Conservation (phyloP, 495 filamentous ascomycete genomes). For the Penicillium daleae region DNA sequence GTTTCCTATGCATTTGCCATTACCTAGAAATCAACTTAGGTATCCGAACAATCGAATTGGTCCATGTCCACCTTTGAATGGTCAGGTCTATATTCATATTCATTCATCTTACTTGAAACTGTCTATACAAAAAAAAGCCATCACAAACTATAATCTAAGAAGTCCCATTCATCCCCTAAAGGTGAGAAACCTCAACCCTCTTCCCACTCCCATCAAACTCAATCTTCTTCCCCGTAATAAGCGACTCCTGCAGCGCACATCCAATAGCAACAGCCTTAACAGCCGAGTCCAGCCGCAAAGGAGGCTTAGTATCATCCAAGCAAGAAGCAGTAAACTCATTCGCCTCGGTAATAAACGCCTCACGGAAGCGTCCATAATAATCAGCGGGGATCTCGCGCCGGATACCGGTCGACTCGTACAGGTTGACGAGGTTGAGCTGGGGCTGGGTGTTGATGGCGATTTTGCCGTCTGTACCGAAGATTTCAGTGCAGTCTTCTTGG, state of each 20-base stretch:
- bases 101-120: too few relatives aligned
- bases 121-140: not conserved
- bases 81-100: too few relatives aligned
- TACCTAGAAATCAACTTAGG: too few relatives aligned
- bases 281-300: slow-evolving; percentile 43
- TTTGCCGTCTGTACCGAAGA: slow-evolving; percentile 61
- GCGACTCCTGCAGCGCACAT: slow-evolving; percentile 39
- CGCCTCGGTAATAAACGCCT: slow-evolving; percentile 61
- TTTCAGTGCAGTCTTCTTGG: slow-evolving; percentile 59
- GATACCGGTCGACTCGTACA: slow-evolving; percentile 49
- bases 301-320: slow-evolving; percentile 53
- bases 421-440: slow-evolving; percentile 50
- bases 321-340: slow-evolving; percentile 58
- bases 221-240: slow-evolving; percentile 42
- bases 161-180: slow-evolving; percentile 4
- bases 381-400: slow-evolving; percentile 55
- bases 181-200: slow-evolving; percentile 23
- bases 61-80: too few relatives aligned
- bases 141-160: not conserved
- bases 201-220: slow-evolving; percentile 40
- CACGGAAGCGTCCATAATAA: slow-evolving; percentile 60
- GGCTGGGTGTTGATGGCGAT: slow-evolving; percentile 57
- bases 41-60: too few relatives aligned
- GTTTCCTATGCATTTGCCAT: too few relatives aligned
- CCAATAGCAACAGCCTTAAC: slow-evolving; percentile 41